Evolutionary conservation across 192 early-diverging fungal species (phyloP).

Genomic region (Rhizophlyctis rosea): DNA sequence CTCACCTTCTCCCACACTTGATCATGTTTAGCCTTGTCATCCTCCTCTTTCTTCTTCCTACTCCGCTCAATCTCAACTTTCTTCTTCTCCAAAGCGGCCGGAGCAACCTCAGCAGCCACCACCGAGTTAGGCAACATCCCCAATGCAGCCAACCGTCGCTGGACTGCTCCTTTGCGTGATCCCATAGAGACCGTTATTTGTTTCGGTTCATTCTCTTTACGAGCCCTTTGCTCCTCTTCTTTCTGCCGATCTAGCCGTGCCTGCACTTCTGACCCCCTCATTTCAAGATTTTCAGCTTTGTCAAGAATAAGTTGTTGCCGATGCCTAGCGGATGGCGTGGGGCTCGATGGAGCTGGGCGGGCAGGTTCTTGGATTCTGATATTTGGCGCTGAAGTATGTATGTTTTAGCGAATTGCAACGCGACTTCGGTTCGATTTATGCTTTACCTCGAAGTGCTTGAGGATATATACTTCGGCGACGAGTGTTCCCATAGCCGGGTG

Average conservation of each 20-base stretch:
- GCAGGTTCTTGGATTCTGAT: background rate
- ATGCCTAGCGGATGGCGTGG: too few relatives aligned
- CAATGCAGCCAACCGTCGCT: slow-evolving; percentile 26
- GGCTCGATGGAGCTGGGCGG: background rate
- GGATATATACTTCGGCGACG: too few relatives aligned
- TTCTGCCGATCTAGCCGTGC: background rate
- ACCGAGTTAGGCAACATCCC: slow-evolving; percentile 42
- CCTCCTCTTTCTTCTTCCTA: slow-evolving; percentile 24
- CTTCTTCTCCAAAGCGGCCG: slow-evolving; percentile 19
- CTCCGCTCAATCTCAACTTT: slow-evolving; percentile 3
- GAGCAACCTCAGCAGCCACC: slow-evolving; percentile 20
- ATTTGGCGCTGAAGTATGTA: background rate
- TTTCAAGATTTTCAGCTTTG: background rate
- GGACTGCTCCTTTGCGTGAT: slow-evolving; percentile 21
- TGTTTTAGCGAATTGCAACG: too few relatives aligned
- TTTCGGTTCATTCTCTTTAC: too few relatives aligned
- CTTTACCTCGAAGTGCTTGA: too few relatives aligned
- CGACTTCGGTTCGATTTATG: too few relatives aligned
- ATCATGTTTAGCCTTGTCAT: slow-evolving; percentile 17
- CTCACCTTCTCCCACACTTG: slow-evolving; percentile 22
- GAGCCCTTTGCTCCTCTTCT: too few relatives aligned
- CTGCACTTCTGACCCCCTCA: background rate
- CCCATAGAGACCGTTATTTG: too few relatives aligned
- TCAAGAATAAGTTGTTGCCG: slow-evolving; percentile 1
- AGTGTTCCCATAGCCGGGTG: too few relatives aligned